Evolutionary conservation across 2,329 filamentous ascomycete genomes (phyloP).

Genomic region (Aspergillus sp.): DNA sequence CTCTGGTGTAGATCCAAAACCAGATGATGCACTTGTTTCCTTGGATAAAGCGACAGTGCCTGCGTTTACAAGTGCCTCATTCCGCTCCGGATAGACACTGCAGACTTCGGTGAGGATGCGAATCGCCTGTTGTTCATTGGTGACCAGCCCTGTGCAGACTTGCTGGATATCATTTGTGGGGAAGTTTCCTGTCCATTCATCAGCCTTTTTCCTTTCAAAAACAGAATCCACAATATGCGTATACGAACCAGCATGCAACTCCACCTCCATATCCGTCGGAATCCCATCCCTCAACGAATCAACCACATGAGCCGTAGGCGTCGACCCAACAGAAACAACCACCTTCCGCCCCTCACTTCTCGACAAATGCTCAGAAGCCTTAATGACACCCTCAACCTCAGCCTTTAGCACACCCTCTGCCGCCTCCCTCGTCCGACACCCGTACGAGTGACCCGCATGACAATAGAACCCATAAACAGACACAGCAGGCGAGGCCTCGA

Average conservation of each 20-base stretch:
- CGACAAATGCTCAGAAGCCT: slow-evolving; percentile 6
- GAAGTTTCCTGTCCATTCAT: slow-evolving; percentile 40
- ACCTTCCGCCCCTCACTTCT: slow-evolving; percentile 5
- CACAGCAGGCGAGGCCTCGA: slow-evolving; percentile 9
- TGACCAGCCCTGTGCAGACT: slow-evolving; percentile 60
- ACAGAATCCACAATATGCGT: not conserved
- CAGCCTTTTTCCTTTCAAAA: not conserved
- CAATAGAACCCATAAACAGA: slow-evolving; percentile 18
- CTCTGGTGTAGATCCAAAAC: slow-evolving; percentile 64
- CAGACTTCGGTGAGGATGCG: slow-evolving; percentile 64
- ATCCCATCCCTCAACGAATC: slow-evolving; percentile 6
- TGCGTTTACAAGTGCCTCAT: slow-evolving; percentile 66
- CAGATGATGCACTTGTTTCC: slow-evolving; percentile 66
- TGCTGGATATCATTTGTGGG: slow-evolving; percentile 73
- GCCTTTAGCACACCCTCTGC: slow-evolving; percentile 12
- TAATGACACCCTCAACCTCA: slow-evolving; percentile 15
- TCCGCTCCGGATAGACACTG: slow-evolving; percentile 56
- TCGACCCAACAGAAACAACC: slow-evolving; percentile 18
- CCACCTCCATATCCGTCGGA: slow-evolving; percentile 10
- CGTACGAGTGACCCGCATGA: slow-evolving; percentile 21
- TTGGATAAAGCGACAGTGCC: slow-evolving; percentile 66
- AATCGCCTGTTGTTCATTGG: slow-evolving; percentile 22
- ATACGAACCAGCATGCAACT: slow-evolving; percentile 17
- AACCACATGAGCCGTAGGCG: slow-evolving; percentile 22
- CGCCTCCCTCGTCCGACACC: slow-evolving; percentile 16